Evolutionary conservation across 805 yeast species (phyloP), one percentile per base, ranked within the genome.

Genomic region (Kodamaea kaohsiungensis): DNA sequence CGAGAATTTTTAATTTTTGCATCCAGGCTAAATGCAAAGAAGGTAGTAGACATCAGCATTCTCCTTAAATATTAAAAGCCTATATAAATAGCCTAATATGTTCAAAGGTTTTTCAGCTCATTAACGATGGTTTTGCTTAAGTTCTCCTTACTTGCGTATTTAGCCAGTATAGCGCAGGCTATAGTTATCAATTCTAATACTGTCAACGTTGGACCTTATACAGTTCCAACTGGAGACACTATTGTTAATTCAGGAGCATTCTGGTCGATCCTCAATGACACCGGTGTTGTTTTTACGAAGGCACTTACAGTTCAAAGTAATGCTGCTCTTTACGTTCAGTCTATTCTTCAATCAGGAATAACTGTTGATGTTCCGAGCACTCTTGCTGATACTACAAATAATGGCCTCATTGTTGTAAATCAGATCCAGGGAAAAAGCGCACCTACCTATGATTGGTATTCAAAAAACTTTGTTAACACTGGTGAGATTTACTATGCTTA

Each of bases 361-460:
- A 47, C 53, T 2, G 55, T 58, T 22, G 19, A 48, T 13, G 39
- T 53, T 22, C 25, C 25, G 6, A 22, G 25, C 6, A 6, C 6
- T 15, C 12, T 46, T 7, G 56, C 59, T 17, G 13, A 9, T 48
- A 1, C 64, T 47, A 43, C 33, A 2, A 66, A 66, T 45, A 33
- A 56, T 35, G 70, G 70, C 8, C 33, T 38, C 9, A 39, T 56
- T 12, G 46, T 61, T 5, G 58, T 60, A 43, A 58, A 62, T 43
- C 42, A 61, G 8, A 35, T 58, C 16, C 15, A 22, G n/a, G 53
- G 62, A 2, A 12, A 38, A 10, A 55, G 55, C 6, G 19, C 56
- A n/a, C 58, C 57, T 13, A 48, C 43, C 13, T 56, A 47, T 39
- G 15, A 30, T 1, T 39, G 53, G 12, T 51, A 40, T 22, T 49